Conservation (phyloP, 2,329 filamentous ascomycete species). For the Parascedosporium putredinis region DNA sequence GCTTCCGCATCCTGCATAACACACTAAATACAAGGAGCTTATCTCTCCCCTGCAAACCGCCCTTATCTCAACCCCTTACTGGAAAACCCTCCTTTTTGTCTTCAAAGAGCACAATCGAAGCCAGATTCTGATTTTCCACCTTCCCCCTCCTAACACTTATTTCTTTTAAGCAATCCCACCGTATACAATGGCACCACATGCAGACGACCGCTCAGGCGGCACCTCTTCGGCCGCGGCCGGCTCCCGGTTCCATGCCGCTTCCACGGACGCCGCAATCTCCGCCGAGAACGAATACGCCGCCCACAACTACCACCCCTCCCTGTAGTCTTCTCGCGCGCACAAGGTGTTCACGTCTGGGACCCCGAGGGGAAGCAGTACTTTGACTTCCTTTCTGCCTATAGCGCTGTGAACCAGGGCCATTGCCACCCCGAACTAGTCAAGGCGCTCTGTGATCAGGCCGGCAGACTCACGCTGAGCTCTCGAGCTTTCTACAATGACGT, state of each 20-base stretch:
- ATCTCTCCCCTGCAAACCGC: no score
- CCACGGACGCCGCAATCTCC: slow-evolving; percentile 69
- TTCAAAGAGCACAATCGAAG: no score
- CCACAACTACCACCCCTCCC: slow-evolving; percentile 99
- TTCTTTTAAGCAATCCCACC: background rate
- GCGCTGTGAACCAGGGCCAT: slow-evolving; percentile 94
- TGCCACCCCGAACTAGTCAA: slow-evolving; percentile 95
- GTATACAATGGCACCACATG: slow-evolving; percentile 48
- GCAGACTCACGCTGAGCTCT: slow-evolving; percentile 81
- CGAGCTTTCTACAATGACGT: slow-evolving; percentile 98
- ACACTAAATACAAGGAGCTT: no score
- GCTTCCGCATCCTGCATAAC: no score
- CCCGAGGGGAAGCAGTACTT: slow-evolving; percentile 92
- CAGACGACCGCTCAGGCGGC: slow-evolving; percentile 29
- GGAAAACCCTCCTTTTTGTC: no score
- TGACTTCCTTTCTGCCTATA: slow-evolving; percentile 97
- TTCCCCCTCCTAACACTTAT: no score
- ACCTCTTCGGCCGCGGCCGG: slow-evolving; percentile 16
- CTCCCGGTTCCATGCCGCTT: slow-evolving; percentile 59
- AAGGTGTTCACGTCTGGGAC: slow-evolving; percentile 88
- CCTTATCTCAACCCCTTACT: no score
- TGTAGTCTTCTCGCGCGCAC: slow-evolving; percentile 79
- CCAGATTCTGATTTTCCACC: no score
- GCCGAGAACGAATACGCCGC: slow-evolving; percentile 78
- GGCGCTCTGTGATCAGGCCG: slow-evolving; percentile 79